Conservation (phyloP, 495 filamentous ascomycete species). For the Tricharina praecox region DNA sequence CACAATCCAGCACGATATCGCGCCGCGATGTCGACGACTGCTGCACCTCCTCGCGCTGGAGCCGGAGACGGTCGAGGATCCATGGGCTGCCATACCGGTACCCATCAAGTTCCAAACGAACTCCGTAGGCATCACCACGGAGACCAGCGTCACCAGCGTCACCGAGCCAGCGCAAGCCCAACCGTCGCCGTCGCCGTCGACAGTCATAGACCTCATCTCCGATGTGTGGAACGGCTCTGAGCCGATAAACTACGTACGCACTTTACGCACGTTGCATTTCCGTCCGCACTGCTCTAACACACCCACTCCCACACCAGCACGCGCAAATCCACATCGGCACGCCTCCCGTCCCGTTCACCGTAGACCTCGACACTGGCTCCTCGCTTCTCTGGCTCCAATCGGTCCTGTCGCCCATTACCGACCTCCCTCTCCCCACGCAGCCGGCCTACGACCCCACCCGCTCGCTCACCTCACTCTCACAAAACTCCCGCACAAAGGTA, state of each 20-base stretch:
- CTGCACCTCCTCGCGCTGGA: neutral
- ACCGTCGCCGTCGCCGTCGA: too few relatives aligned
- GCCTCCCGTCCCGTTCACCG: neutral
- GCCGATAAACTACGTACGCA: neutral
- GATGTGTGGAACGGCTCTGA: constrained; percentile 4
- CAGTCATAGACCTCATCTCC: neutral
- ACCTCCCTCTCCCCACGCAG: neutral
- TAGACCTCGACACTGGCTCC: constrained; percentile 2
- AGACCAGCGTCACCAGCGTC: too few relatives aligned
- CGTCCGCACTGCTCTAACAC: too few relatives aligned
- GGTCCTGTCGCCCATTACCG: neutral
- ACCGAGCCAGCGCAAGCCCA: too few relatives aligned
- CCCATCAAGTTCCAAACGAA: too few relatives aligned
- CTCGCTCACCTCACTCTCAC: neutral
- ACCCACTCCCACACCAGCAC: too few relatives aligned
- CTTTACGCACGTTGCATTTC: too few relatives aligned
- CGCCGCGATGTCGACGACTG: neutral
- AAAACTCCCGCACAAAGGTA: neutral
- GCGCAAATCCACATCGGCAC: neutral
- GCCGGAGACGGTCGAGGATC: too few relatives aligned
- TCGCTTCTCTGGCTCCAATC: constrained; percentile 2
- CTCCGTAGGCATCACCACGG: too few relatives aligned
- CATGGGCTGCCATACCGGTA: too few relatives aligned
- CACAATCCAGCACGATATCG: neutral
- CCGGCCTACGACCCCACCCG: neutral